Base-by-base conservation (phyloP, 2,329 filamentous ascomycete species). In the Aspergillus sp. region DNA sequence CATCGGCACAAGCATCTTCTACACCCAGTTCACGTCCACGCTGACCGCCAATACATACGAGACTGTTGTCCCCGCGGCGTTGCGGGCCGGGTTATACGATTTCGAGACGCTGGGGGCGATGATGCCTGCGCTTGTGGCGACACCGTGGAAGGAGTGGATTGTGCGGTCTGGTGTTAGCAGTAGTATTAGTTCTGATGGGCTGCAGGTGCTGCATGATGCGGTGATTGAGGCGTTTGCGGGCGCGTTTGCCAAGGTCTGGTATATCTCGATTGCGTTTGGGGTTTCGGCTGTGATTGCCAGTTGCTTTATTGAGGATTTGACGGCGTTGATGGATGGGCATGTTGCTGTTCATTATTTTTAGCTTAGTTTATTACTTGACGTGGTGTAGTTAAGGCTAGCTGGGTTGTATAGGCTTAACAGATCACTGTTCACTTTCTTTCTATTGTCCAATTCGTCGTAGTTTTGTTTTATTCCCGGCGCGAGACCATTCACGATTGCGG, bases 261-360 rank as follows among this genome's bases (percentile, higher is more conserved):
- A 38, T 48, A 55, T 55, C 6, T 34, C 36, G 20, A 55, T 55
- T 45, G 53, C 44, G 9, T 55, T 55, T 55, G 53, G 44, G 17
- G 47, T 32, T 5, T 15, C 48, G 43, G 54, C 48, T 9, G 45
- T 56, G 5, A 2, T 47, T 2, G 54, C 54, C 5, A 51, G 41
- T 34, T 32, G 39, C 17, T 50, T 47, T n/a, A 45, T 56, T 34
- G 54, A 49, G 15, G 47, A 56, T 47, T 12, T 56, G 36, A 11
- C 38, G 3, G 22, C 20, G 20, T 39, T 56, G 20, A 47, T 56
- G 48, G 54, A 56, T 41, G 48, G 54, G 20, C 48, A 51, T 51
- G 43, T 51, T 51, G 54, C 47, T 12, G 54, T 51, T 5, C 38
- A 43, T 13, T 56, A 56, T 44, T 47, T 47, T 18, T 51, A 36